Conservation (phyloP, 441 rosid genomes). For the Lepidium campestre region DNA sequence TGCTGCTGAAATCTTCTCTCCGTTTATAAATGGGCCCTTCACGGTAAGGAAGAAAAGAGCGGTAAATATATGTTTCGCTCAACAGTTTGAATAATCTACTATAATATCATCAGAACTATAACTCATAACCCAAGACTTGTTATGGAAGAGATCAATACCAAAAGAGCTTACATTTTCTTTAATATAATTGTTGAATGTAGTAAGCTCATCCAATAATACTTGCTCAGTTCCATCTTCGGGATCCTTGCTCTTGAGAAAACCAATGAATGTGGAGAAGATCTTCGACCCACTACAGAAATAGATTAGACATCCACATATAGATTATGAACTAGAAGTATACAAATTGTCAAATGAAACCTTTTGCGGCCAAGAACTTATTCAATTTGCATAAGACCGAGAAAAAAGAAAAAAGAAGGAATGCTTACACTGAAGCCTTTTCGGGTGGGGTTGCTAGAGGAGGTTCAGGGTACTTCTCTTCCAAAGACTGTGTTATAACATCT, state of each 20-base stretch:
- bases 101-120: background rate
- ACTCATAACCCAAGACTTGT: background rate
- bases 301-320: background rate
- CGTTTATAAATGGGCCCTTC: constrained; percentile 67
- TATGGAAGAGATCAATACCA: background rate
- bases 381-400: background rate
- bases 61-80: background rate
- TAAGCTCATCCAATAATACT: constrained; percentile 63
- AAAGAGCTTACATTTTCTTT: constrained; percentile 57
- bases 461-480: constrained; percentile 85
- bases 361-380: background rate
- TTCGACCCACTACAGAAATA: constrained; percentile 68
- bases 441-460: constrained; percentile 73
- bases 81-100: background rate
- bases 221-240: constrained; percentile 74
- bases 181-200: constrained; percentile 56
- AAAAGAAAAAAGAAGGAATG: background rate
- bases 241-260: constrained; percentile 89
- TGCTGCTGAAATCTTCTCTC: constrained; percentile 58
- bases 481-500: constrained; percentile 70
- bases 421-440: constrained; percentile 83
- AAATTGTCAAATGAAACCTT: background rate
- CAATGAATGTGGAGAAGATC: constrained; percentile 83
- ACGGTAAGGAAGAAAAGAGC: background rate
- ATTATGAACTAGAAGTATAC: background rate